Percentiles rank a stretch among this genome's conserved stretches.
These are phyloP conservation scores for Betula pendula DNA, from an alignment of 306 rosid species.

Conservation along the genomic window DNA sequence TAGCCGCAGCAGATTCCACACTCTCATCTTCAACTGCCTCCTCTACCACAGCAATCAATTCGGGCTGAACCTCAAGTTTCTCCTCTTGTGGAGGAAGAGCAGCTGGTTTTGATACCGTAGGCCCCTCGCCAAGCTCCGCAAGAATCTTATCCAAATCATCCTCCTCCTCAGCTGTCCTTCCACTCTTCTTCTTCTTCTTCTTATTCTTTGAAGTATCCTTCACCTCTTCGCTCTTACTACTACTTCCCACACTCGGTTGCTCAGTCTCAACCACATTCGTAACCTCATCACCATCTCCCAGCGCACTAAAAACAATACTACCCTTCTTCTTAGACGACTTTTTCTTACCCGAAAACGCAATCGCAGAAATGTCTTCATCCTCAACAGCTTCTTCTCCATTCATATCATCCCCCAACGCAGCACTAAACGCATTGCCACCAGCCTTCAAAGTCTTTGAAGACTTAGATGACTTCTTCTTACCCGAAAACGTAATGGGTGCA, in stretches of 20 bases:
- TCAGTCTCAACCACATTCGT: conserved; percentile 44
- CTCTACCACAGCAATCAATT: conserved; percentile 39
- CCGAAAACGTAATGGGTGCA: conserved; percentile 58
- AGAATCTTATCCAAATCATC: conserved; percentile 92
- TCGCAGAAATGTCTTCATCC: conserved; percentile 45
- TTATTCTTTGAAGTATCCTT: conserved; percentile 70
- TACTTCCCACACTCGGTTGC: conserved; percentile 36
- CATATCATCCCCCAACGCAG: conserved; percentile 50
- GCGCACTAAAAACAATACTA: conserved; percentile 35
- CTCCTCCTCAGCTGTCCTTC: conserved; percentile 95
- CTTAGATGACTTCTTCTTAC: conserved; percentile 86
- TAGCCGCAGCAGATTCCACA: conserved; percentile 86
- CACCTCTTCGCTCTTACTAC: conserved; percentile 54
- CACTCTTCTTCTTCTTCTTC: conserved; percentile 94
- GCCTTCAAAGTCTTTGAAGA: conserved; percentile 50
- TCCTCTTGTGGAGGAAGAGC: conserved; percentile 48
- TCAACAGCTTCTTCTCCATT: conserved; percentile 42
- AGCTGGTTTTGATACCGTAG: conserved; percentile 43
- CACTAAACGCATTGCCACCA: conserved; percentile 35
- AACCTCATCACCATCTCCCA: conserved; percentile 47
- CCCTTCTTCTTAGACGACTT: conserved; percentile 82
- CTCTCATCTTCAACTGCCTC: conserved; percentile 81
- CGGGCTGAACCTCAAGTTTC: conserved; percentile 56
- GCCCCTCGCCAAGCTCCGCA: conserved; percentile 84
- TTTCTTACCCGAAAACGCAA: conserved; percentile 82